These are phyloP conservation scores for Simplicillium aogashimaense DNA, from an alignment of 2,329 filamentous ascomycete genomes.

Conservation along the genomic window DNA sequence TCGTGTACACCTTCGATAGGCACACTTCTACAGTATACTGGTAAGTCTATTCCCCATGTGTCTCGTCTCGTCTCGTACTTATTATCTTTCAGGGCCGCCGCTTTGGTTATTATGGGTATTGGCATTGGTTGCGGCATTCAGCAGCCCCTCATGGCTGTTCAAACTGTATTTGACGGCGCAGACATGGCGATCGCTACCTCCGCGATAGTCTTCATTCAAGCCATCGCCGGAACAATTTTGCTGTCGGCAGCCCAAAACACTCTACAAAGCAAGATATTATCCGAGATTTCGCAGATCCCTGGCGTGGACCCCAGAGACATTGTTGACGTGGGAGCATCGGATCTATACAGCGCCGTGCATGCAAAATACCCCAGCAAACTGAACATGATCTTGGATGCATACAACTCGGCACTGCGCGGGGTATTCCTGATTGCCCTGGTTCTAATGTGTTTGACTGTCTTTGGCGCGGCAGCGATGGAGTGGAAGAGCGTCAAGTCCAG, in stretches of 20 bases:
- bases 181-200: slow-evolving; percentile 31
- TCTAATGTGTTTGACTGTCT: slow-evolving; percentile 33
- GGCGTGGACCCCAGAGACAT: slow-evolving; percentile 2
- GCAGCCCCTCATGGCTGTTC: slow-evolving; percentile 32
- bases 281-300: background rate
- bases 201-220: slow-evolving; percentile 32
- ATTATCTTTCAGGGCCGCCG: background rate
- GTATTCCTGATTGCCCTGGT: slow-evolving; percentile 46
- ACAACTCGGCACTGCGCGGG: slow-evolving; percentile 43
- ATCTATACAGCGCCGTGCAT: background rate
- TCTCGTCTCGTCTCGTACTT: no score
- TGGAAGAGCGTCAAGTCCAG: slow-evolving; percentile 30
- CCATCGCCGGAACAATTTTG: slow-evolving; percentile 6
- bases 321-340: slow-evolving; percentile 1
- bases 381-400: slow-evolving; percentile 24
- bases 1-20: background rate
- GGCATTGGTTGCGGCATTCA: slow-evolving; percentile 31
- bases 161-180: slow-evolving; percentile 28
- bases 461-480: slow-evolving; percentile 42
- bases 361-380: background rate
- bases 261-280: background rate
- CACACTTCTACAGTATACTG: no score
- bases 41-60: no score
- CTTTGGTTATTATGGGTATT: slow-evolving; percentile 22
- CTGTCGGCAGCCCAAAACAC: slow-evolving; percentile 9